These are phyloP conservation scores for Cyanodermella asteris DNA, from an alignment of 2,329 filamentous ascomycete species.

Conservation along the genomic window DNA sequence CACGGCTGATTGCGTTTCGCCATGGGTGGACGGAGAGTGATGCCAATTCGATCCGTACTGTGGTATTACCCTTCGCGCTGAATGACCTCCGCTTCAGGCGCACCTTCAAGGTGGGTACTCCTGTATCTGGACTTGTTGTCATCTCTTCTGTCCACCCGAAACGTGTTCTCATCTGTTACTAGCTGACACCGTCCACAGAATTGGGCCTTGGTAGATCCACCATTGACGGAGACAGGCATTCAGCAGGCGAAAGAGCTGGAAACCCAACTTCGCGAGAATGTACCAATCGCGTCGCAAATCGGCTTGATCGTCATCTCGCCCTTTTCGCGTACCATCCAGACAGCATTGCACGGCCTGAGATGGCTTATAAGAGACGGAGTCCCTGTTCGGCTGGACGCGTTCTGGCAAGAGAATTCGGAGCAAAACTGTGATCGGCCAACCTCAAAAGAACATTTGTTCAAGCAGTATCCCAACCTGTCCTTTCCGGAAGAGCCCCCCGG, in stretches of 20 bases:
- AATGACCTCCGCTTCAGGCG: no score
- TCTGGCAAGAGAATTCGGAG: conserved; percentile 6
- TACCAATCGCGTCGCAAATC: conserved; percentile 12
- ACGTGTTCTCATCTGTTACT: no score
- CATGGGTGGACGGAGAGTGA: no score
- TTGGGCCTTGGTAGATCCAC: conserved; percentile 20
- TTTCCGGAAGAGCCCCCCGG: conserved; percentile 2
- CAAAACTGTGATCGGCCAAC: not conserved
- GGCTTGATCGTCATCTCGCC: conserved; percentile 4
- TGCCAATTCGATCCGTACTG: no score
- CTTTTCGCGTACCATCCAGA: conserved; percentile 4
- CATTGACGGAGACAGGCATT: conserved; percentile 18
- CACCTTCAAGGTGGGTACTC: no score
- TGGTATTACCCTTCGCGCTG: no score
- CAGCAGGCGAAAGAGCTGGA: conserved; percentile 20
- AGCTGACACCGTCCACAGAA: no score
- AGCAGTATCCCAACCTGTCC: conserved; percentile 3
- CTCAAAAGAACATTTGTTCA: not conserved
- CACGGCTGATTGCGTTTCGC: no score
- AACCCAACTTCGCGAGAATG: conserved; percentile 15
- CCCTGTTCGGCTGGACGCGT: conserved; percentile 1
- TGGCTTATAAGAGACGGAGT: conserved; percentile 4
- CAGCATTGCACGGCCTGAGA: conserved; percentile 1
- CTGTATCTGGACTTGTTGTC: no score
- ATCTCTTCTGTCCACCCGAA: no score